Percentiles rank a stretch among this genome's conserved stretches.
These are phyloP conservation scores for Saccharomycopsis selenospora DNA, from an alignment of 805 yeast species.

Conservation along the genomic window DNA sequence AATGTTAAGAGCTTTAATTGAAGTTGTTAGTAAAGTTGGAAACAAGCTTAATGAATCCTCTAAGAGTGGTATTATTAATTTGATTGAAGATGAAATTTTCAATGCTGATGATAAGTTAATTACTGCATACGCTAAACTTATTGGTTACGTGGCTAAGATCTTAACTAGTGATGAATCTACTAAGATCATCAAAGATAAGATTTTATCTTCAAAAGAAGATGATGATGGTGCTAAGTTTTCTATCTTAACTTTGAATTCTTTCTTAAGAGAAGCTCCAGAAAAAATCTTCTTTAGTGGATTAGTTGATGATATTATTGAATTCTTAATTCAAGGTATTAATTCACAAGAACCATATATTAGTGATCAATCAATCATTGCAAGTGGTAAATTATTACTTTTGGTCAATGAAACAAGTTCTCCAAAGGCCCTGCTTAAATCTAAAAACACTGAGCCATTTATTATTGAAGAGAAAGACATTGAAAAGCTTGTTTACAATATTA, in stretches of 20 bases:
- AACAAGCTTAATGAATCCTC: slow-evolving; percentile 67
- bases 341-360: slow-evolving; percentile 45
- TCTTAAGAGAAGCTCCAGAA: slow-evolving; percentile 67
- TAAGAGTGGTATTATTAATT: slow-evolving; percentile 55
- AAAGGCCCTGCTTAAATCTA: slow-evolving; percentile 21
- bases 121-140: slow-evolving; percentile 67
- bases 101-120: slow-evolving; percentile 53
- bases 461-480: slow-evolving; percentile 36
- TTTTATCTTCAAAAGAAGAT: slow-evolving; percentile 38
- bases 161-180: slow-evolving; percentile 57
- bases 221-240: slow-evolving; percentile 53
- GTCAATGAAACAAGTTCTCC: slow-evolving; percentile 36
- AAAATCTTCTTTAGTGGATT: slow-evolving; percentile 51
- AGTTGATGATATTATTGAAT: slow-evolving; percentile 41
- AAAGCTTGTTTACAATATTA: slow-evolving; percentile 43
- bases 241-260: slow-evolving; percentile 67
- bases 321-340: slow-evolving; percentile 38
- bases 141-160: slow-evolving; percentile 70
- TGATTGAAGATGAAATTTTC: slow-evolving; percentile 66
- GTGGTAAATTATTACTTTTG: slow-evolving; percentile 69
- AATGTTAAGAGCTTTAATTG: slow-evolving; percentile 76
- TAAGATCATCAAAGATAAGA: slow-evolving; percentile 51
- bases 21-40: slow-evolving; percentile 77
- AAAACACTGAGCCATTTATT: slow-evolving; percentile 28
- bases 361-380: slow-evolving; percentile 72